Conservation (phyloP, 306 rosid species). For the Urtica urens region DNA sequence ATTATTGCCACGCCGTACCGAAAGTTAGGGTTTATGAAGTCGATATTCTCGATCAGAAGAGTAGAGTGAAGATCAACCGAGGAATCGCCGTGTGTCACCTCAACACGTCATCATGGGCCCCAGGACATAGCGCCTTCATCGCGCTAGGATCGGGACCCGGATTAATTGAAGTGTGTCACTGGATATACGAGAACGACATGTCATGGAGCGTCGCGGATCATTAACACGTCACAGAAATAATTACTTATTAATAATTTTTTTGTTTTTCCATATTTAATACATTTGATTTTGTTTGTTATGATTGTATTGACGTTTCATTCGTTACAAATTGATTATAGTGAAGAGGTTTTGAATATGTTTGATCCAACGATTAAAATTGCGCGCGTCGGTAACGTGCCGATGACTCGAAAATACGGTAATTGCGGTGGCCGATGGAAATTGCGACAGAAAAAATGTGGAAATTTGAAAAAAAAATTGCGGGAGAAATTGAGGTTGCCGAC, state of each 20-base stretch:
- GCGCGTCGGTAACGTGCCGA: too few relatives aligned
- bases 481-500: too few relatives aligned
- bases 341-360: too few relatives aligned
- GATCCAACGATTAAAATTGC: too few relatives aligned
- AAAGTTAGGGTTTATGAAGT: slow-evolving; percentile 60
- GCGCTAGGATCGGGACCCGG: slow-evolving; percentile 48
- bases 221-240: not conserved
- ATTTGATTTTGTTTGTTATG: not conserved
- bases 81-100: slow-evolving; percentile 76
- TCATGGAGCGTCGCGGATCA: slow-evolving; percentile 44
- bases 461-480: too few relatives aligned
- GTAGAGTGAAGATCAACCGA: slow-evolving; percentile 25
- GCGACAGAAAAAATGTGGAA: too few relatives aligned
- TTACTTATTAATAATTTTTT: not conserved
- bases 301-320: not conserved
- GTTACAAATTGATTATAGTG: too few relatives aligned
- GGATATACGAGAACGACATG: slow-evolving; percentile 75
- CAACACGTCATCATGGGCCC: slow-evolving; percentile 74
- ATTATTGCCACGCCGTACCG: slow-evolving; percentile 85
- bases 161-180: slow-evolving; percentile 46
- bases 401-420: too few relatives aligned
- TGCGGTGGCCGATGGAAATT: too few relatives aligned
- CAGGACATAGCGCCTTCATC: slow-evolving; percentile 58
- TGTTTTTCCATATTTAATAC: slow-evolving; percentile 1
- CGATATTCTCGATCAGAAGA: slow-evolving; percentile 36